Conservation (phyloP, 2,329 filamentous ascomycete genomes). For the Calonectria fujianensis region DNA sequence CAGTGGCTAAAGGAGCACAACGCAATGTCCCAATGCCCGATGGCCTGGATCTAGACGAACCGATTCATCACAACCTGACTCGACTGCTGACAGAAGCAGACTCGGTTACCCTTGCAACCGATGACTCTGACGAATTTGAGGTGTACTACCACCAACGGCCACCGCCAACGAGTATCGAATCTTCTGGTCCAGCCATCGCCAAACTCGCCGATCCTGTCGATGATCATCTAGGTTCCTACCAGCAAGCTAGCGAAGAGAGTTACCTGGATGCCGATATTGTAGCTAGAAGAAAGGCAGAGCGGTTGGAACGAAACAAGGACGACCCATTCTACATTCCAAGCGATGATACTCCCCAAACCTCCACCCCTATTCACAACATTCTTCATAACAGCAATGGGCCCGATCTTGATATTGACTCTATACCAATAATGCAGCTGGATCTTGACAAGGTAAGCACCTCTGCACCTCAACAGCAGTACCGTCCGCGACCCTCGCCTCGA, state of each 20-base stretch:
- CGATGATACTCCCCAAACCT: conserved; percentile 74
- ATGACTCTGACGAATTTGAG: conserved; percentile 80
- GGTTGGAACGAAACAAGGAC: conserved; percentile 88
- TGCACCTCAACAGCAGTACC: conserved; percentile 56
- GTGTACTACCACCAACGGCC: conserved; percentile 77
- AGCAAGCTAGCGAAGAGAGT: conserved; percentile 76
- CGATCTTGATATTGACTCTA: conserved; percentile 92
- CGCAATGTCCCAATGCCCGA: conserved; percentile 88
- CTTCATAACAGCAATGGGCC: conserved; percentile 82
- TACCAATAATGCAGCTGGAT: conserved; percentile 95
- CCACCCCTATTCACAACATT: conserved; percentile 87
- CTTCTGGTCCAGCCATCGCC: conserved; percentile 71
- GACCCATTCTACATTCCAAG: conserved; percentile 94
- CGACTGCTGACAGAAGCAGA: conserved; percentile 78
- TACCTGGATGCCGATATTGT: conserved; percentile 84
- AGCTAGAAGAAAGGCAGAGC: conserved; percentile 84
- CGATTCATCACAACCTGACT: conserved; percentile 85
- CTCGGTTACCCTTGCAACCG: conserved; percentile 67
- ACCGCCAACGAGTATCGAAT: conserved; percentile 70
- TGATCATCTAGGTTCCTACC: conserved; percentile 72
- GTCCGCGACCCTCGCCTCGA: conserved; percentile 65
- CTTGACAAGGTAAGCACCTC: conserved; percentile 73
- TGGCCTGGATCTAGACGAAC: conserved; percentile 85
- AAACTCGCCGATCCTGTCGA: conserved; percentile 71
- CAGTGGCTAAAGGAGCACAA: conserved; percentile 88